Evolutionary conservation across 2,329 filamentous ascomycete species (phyloP), one percentile per base, ranked within the genome.

Genomic region (Cytospora paraplurivora): DNA sequence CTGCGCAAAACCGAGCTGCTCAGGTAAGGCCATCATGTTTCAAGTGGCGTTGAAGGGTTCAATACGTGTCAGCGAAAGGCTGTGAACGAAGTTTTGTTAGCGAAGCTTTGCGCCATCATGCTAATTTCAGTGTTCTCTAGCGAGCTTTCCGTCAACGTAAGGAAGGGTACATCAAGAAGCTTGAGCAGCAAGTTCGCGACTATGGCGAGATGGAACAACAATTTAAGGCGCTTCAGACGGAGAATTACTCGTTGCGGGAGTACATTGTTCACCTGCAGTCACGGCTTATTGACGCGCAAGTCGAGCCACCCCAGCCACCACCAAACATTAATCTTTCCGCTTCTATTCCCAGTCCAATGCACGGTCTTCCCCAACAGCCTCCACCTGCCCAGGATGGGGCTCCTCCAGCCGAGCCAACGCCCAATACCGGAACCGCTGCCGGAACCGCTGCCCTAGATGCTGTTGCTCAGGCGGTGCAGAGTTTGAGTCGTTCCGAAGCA

Each of bases 101-200:
- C 27, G 2, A 27, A 27, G 27, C 4, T 27, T 27, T 27, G 27
- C 27, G 27, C n/a, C 56, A 47, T 60, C 27, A 59, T 50, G 52
- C 59, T 61, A 61, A 61, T 17, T 2, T 37, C 33, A 12, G 38
- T 27, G 15, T 53, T 55, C 8, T 8, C 68, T 71, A 99, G 94
- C 88, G 95, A 75, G 95, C 95, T 50, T 99, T 99, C 78, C 91
- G 95, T 50, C 93, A 98, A 78, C 90, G 95, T 67, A 99, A 99
- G 75, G 95, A 99, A 77, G 91, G 92, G 53, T 97, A 99, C 76
- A 99, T 99, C 76, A 96, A 96, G 81, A 96, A 96, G 75, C 85
- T 99, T 7, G 95, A 99, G 77, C 90, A 95, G 73, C 92, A 98
- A 74, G 92, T 97, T 58, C 88, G 92, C 71, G 91, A 95, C 35